Evolutionary conservation across 2,329 filamentous ascomycete genomes (phyloP).

Genomic region (Thermoascus crustaceus): DNA sequence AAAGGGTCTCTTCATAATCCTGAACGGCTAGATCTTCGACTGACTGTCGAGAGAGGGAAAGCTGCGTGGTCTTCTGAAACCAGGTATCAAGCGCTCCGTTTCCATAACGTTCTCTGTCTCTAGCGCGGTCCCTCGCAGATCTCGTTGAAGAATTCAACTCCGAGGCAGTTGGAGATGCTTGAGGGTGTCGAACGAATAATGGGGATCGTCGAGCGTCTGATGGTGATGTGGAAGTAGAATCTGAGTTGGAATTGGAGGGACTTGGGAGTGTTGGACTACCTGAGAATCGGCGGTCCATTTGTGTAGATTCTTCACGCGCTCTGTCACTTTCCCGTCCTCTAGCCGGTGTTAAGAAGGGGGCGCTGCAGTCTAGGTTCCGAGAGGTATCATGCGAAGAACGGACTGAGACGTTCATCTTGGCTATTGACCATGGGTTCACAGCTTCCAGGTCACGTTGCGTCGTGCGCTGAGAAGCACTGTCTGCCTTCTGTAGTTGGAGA

Average conservation of each 20-base stretch:
- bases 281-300: neutral
- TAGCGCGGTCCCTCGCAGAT: slow-evolving; percentile 12
- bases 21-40: neutral
- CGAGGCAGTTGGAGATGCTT: slow-evolving; percentile 5
- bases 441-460: slow-evolving; percentile 6
- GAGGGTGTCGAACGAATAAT: slow-evolving; percentile 2
- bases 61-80: slow-evolving; percentile 14
- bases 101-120: slow-evolving; percentile 15
- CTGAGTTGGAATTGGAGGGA: slow-evolving; percentile 10
- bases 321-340: neutral
- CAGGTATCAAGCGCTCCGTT: slow-evolving; percentile 25
- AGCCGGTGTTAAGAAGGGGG: slow-evolving; percentile 13
- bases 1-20: neutral
- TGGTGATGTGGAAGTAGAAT: slow-evolving; percentile 9
- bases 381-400: slow-evolving; percentile 3
- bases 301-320: too few species aligned
- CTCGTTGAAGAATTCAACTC: slow-evolving; percentile 3
- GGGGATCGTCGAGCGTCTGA: slow-evolving; percentile 6
- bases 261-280: slow-evolving; percentile 10
- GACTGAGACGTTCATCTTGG: slow-evolving; percentile 21
- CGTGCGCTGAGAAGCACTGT: neutral
- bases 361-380: slow-evolving; percentile 4
- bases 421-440: slow-evolving; percentile 30
- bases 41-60: neutral
- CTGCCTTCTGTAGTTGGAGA: too few species aligned